A percentile compares a stretch with the other conserved stretches of the same genome.
These are phyloP conservation scores for Penicillium frequentans DNA, from an alignment of 2,329 filamentous ascomycete species.

Conservation along the genomic window DNA sequence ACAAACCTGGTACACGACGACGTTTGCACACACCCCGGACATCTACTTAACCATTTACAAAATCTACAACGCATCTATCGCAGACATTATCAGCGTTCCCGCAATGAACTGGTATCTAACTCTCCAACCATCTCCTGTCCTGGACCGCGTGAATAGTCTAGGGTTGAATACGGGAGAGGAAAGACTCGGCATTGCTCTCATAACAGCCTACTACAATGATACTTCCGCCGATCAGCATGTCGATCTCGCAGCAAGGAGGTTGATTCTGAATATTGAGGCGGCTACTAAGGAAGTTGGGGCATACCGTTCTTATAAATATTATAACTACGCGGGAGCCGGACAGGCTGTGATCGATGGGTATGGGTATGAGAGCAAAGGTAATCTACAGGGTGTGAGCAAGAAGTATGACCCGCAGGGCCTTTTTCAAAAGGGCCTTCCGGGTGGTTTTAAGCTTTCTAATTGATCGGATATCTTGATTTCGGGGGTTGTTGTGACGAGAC, in stretches of 20 bases:
- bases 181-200: neutral
- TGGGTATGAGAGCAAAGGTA: neutral
- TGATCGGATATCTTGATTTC: neutral
- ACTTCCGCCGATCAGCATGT: neutral
- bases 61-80: neutral
- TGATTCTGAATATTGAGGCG: neutral
- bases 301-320: neutral
- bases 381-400: neutral
- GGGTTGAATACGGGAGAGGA: neutral
- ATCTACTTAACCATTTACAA: neutral
- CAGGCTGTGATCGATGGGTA: neutral
- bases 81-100: neutral
- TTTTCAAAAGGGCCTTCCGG: neutral
- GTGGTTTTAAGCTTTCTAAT: neutral
- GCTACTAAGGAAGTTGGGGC: neutral
- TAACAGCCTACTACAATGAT: neutral
- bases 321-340: neutral
- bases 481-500: no score
- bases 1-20: neutral
- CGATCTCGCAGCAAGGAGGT: neutral
- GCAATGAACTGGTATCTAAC: neutral
- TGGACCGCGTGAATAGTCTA: neutral
- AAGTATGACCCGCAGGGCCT: neutral
- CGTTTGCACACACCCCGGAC: neutral
- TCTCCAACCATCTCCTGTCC: neutral